phyloP scores from a whole-genome alignment of 768 basidiomycete species.

The Austroboletus eburneus region DNA sequence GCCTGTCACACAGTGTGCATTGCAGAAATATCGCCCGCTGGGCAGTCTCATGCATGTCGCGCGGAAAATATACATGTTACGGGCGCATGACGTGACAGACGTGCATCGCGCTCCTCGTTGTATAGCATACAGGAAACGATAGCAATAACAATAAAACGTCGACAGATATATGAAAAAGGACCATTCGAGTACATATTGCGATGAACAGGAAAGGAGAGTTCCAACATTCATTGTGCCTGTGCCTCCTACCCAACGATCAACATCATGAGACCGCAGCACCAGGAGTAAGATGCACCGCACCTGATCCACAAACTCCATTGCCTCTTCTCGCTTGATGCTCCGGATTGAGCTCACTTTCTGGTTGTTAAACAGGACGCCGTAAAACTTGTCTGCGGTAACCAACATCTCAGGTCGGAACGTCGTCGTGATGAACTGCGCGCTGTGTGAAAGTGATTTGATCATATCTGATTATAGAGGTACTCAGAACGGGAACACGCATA shows the following conservation, averaged over 20 bases:
- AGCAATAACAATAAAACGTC: conserved; percentile 20
- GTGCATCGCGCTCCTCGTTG: too few relatives aligned
- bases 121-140: conserved; percentile 5
- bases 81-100: too few relatives aligned
- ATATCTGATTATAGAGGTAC: conserved; percentile 39
- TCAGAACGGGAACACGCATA: conserved; percentile 36
- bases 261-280: background rate
- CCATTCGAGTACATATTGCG: background rate
- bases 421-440: conserved; percentile 96
- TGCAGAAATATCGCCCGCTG: too few relatives aligned
- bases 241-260: conserved; percentile 36
- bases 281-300: conserved; percentile 30
- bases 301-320: conserved; percentile 93
- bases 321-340: conserved; percentile 84
- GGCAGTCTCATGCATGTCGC: too few relatives aligned
- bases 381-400: conserved; percentile 93
- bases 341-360: conserved; percentile 92
- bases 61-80: too few relatives aligned
- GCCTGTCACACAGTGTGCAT: too few relatives aligned
- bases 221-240: conserved; percentile 38
- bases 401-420: conserved; percentile 99
- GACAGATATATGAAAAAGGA: background rate
- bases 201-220: background rate
- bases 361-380: conserved; percentile 94
- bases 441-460: conserved; percentile 86